phyloP scores from a whole-genome alignment of 768 basidiomycete species.

The Dictyophora rubrovolvata region DNA sequence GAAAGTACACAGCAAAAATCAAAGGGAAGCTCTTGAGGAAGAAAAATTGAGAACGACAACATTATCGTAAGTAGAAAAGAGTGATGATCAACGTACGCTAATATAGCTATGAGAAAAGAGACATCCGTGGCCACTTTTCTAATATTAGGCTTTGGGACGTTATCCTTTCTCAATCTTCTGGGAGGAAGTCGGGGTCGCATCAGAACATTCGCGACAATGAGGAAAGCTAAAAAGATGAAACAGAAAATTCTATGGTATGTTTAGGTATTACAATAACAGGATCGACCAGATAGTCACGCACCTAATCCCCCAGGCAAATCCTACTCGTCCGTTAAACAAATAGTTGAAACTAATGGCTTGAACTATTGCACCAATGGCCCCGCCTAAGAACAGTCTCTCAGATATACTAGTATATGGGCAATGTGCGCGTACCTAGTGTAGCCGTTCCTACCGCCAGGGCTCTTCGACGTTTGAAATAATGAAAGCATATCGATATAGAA shows the following conservation, averaged over 20 bases:
- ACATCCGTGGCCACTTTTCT: background rate
- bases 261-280: background rate
- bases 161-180: background rate
- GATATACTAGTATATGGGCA: background rate
- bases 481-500: conserved; percentile 34
- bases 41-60: background rate
- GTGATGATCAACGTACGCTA: conserved; percentile 5
- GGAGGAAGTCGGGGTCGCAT: conserved; percentile 14
- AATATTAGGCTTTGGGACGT: background rate
- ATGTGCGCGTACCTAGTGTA: conserved; percentile 29
- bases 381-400: conserved; percentile 15
- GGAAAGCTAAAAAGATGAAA: conserved; percentile 13
- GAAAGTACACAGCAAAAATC: conserved; percentile 5
- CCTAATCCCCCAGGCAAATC: conserved; percentile 4
- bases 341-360: conserved; percentile 45
- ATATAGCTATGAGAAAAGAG: background rate
- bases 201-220: conserved; percentile 15
- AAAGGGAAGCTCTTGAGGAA: background rate
- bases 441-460: conserved; percentile 36
- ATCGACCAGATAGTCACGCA: background rate
- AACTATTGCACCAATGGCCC: conserved; percentile 34
- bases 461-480: conserved; percentile 34
- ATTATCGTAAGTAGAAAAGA: background rate
- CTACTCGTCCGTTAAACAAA: conserved; percentile 16
- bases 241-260: background rate